Percentiles rank a stretch among this genome's conserved stretches.
These are phyloP conservation scores for Berberis thunbergii DNA, from an alignment of 164 flowering plant genomes.

Conservation along the genomic window DNA sequence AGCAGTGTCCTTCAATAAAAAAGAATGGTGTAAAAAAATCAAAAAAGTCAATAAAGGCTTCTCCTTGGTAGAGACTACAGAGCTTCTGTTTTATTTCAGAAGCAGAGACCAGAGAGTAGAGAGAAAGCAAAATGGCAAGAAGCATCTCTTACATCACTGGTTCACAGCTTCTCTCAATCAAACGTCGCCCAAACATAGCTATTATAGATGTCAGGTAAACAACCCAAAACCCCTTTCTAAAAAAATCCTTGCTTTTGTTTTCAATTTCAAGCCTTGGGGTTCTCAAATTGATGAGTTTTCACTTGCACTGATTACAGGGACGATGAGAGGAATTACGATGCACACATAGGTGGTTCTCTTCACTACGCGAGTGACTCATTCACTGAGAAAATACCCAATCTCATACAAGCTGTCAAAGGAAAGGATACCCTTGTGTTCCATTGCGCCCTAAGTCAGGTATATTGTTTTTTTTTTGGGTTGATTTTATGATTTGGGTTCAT, in stretches of 20 bases:
- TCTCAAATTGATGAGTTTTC: not conserved
- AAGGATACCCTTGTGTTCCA: conserved; percentile 97
- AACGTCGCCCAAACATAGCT: conserved; percentile 55
- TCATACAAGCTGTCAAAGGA: conserved; percentile 59
- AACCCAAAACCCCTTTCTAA: not conserved
- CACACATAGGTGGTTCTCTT: conserved; percentile 86
- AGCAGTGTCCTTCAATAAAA: too few species aligned
- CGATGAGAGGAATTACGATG: conserved; percentile 88
- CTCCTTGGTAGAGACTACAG: too few species aligned
- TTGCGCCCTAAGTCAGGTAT: conserved; percentile 95
- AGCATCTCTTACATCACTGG: conserved; percentile 31
- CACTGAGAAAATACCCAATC: conserved; percentile 54
- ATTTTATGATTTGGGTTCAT: not conserved
- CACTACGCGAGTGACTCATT: conserved; percentile 72
- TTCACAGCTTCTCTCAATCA: conserved; percentile 61
- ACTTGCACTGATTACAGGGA: conserved; percentile 38
- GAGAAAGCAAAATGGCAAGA: not conserved
- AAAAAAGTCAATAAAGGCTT: too few species aligned
- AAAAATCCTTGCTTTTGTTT: not conserved
- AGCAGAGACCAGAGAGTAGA: not conserved
- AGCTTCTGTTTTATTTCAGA: not conserved
- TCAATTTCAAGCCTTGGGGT: not conserved
- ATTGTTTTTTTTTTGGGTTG: not conserved
- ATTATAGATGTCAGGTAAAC: conserved; percentile 79
- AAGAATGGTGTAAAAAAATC: too few species aligned